Base-by-base conservation (phyloP, 2,329 filamentous ascomycete genomes). In the Aspergillus sergii region DNA sequence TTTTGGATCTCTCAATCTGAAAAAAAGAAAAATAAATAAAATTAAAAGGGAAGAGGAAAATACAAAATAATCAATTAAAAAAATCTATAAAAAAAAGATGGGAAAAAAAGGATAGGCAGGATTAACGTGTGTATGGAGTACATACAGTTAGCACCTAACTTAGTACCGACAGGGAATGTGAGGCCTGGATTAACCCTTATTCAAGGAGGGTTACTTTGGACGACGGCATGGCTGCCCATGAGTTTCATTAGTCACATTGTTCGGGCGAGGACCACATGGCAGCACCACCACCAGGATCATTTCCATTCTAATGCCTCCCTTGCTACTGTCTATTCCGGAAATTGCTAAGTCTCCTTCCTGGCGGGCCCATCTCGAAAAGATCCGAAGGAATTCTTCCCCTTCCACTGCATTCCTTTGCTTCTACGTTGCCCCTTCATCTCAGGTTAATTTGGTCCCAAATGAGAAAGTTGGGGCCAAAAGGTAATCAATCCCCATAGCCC, bases 211-310 rank as follows among this genome's bases (percentile, higher is more conserved):
- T 39, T 59, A 63, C 32, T 19, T 23, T 54, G 26, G 61, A 51
- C 50, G n/a, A 14, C 53, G 10, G 12, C 28, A 19, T 43, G 21
- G 32, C 30, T 54, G 28, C 32, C 30, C 51, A 34, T 23, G 28
- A 54, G 51, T 54, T 10, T 19, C 19, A 54, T 54, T 54, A 21
- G 32, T 54, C 32, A 55, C 51, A 55, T 55, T 55, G 19, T 55
- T 55, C 23, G 21, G 51, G 21, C 34, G 21, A 36, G 58, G 53
- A 59, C 64, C 64, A 64, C 64, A 65, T 66, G 61, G 64, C 61
- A 64, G 43, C 53, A 63, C 55, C 64, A 63, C 60, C 63, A 59
- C 19, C 30, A 51, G 28, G 7, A 26, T n/a, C 19, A 12, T 19
- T 26, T 54, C 21, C 21, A 54, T 36, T 54, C 51, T 36, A 21